phyloP scores from a whole-genome alignment of 805 yeast species.

The Yamadazyma ubonensis region DNA sequence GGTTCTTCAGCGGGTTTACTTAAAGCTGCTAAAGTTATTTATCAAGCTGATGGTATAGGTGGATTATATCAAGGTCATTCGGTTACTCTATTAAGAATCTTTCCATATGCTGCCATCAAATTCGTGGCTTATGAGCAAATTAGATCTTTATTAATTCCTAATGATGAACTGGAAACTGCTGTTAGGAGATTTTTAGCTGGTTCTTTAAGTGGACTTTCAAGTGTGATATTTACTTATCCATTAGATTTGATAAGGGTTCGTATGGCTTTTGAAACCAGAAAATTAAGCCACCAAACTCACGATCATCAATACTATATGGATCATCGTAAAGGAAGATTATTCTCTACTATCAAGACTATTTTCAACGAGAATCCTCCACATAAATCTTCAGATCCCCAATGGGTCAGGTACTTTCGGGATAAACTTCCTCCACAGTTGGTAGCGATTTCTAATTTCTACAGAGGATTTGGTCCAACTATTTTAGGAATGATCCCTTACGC shows the following conservation, averaged over 20 bases:
- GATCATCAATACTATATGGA: conserved; percentile 25
- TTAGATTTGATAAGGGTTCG: conserved; percentile 87
- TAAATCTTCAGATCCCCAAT: conserved; percentile 30
- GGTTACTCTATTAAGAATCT: conserved; percentile 84
- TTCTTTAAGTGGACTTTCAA: conserved; percentile 81
- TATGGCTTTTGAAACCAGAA: conserved; percentile 80
- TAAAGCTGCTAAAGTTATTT: conserved; percentile 68
- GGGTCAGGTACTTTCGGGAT: conserved; percentile 36
- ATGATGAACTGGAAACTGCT: conserved; percentile 72
- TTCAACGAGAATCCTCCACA: conserved; percentile 39
- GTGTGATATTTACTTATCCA: conserved; percentile 90
- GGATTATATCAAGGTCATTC: conserved; percentile 97
- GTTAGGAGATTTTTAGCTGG: conserved; percentile 82
- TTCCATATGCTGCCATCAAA: conserved; percentile 96
- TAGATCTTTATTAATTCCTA: conserved; percentile 74
- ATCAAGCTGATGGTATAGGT: conserved; percentile 61
- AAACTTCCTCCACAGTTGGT: conserved; percentile 30
- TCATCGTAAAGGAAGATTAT: conserved; percentile 30
- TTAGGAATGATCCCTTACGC: conserved; percentile 97
- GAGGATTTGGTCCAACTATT: conserved; percentile 93
- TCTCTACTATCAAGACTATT: conserved; percentile 31
- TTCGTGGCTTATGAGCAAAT: conserved; percentile 96
- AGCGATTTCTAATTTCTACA: conserved; percentile 69
- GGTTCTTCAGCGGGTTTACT: conserved; percentile 79
- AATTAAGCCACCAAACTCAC: conserved; percentile 27